A percentile compares a stretch with the other conserved stretches of the same genome.
phyloP scores from a whole-genome alignment of 2,329 filamentous ascomycete genomes.

The Penicillium sp. region DNA sequence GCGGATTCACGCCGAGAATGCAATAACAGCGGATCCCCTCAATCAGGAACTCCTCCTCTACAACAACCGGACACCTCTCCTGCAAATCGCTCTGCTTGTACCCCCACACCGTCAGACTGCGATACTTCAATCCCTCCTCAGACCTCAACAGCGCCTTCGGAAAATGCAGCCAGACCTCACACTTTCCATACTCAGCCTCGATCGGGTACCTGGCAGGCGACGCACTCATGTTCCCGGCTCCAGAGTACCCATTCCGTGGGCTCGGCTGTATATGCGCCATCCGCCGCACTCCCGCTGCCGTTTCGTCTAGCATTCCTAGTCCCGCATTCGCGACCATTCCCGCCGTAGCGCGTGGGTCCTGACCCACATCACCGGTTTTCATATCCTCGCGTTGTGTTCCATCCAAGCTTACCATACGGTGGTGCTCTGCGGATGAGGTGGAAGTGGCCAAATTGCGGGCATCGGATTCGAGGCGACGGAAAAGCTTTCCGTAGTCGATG shows the following conservation, averaged over 20 bases:
- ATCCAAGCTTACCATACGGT: constrained; percentile 29
- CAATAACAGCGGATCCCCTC: constrained; percentile 47
- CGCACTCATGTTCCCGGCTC: constrained; percentile 6
- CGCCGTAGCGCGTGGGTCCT: constrained; percentile 39
- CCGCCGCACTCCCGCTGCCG: constrained; percentile 35
- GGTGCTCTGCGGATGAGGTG: constrained; percentile 15
- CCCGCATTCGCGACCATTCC: constrained; percentile 37
- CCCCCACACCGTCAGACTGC: constrained; percentile 35
- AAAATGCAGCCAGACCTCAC: constrained; percentile 41
- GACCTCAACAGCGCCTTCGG: constrained; percentile 49
- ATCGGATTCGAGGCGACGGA: constrained; percentile 41
- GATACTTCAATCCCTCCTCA: constrained; percentile 43
- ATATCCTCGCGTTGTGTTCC: constrained; percentile 33
- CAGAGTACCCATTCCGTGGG: constrained; percentile 26
- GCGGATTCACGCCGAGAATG: constrained; percentile 55
- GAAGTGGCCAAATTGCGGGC: constrained; percentile 31
- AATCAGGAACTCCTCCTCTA: constrained; percentile 43
- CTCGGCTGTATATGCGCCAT: constrained; percentile 34
- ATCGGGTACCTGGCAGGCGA: constrained; percentile 2
- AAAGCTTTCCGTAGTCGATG: constrained; percentile 51
- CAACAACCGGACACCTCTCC: constrained; percentile 27
- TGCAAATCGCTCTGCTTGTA: constrained; percentile 25
- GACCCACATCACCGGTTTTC: constrained; percentile 26
- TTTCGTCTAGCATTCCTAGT: constrained; percentile 38
- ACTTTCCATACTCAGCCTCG: constrained; percentile 29